These are phyloP conservation scores for Penicilliopsis zonata DNA, from an alignment of 495 filamentous ascomycete species.

Conservation along the genomic window DNA sequence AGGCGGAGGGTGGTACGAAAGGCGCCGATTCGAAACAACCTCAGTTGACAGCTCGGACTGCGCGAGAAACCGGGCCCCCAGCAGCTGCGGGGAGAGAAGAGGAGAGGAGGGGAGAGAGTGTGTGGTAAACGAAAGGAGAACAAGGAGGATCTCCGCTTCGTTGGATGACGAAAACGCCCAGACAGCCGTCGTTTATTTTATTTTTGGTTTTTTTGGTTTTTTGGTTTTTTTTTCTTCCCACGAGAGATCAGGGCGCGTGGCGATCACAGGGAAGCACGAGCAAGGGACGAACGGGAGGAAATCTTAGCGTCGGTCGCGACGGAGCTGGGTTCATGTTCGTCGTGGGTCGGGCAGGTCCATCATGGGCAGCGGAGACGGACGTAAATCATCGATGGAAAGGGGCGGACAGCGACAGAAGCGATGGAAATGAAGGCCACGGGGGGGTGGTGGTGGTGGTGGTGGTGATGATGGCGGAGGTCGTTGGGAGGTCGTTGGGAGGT, in stretches of 20 bases:
- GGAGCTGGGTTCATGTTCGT: slow-evolving; percentile 13
- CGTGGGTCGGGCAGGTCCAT: slow-evolving; percentile 15
- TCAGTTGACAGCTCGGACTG: not conserved
- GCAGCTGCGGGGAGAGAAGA: too few species aligned
- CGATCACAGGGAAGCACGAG: not conserved
- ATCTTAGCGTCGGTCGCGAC: slow-evolving; percentile 16
- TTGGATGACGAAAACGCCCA: not conserved
- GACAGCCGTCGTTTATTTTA: not conserved
- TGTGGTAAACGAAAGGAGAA: not conserved
- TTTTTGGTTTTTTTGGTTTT: not conserved
- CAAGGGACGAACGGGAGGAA: not conserved
- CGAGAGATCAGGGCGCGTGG: too few species aligned
- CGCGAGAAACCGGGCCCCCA: not conserved
- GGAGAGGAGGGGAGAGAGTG: too few species aligned
- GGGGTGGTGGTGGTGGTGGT: slow-evolving; percentile 1
- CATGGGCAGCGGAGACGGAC: slow-evolving; percentile 8
- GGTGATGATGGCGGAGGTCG: not conserved
- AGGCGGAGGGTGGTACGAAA: not conserved
- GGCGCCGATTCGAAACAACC: not conserved
- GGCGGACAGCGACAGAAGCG: not conserved
- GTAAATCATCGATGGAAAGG: slow-evolving; percentile 7
- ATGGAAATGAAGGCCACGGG: not conserved
- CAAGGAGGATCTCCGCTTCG: not conserved
- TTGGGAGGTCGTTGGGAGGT: not conserved
- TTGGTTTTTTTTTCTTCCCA: too few species aligned